Base-by-base conservation (phyloP, 2,329 filamentous ascomycete species). In the Aspergillus pseudoterreus region DNA sequence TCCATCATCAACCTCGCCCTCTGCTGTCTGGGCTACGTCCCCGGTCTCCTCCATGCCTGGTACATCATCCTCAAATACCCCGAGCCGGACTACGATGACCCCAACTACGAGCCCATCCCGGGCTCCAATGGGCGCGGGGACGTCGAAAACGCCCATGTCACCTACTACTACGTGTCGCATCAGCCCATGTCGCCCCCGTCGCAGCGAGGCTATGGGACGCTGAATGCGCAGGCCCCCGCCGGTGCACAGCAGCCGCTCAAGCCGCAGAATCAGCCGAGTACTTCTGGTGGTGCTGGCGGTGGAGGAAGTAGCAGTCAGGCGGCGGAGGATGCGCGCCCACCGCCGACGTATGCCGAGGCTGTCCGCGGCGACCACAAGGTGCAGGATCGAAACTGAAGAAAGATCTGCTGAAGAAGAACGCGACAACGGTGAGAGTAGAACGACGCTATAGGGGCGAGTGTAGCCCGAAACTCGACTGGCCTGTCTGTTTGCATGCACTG, bases 61-160 rank as follows among this genome's bases (percentile, higher is more conserved):
- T 99, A 97, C 80, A 95, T 97, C 73, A 96, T 99, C 73, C 83
- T 89, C 64, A 87, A 89, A 68, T 89, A 87, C 71, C 94, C 94
- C 52, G 92, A 96, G 55, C 72, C 75, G 61, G 79, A 85, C 52
- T 82, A 81, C 70, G 83, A 87, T 57, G 69, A 76, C 49, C 63
- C 60, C 30, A 71, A 78, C 51, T 91, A 94, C 73, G 82, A 89
- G 60, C 74, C 78, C 46, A 70, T 88, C 38, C 73, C 81, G 35
- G 82, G 84, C 48, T 80, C 74, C 50, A 79, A 80, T 56, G 74
- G 76, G 60, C 62, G 64, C 38, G 57, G 60, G 5, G 70, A 72
- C 46, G 58, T 67, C 12, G 70, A 73, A 53, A 73, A 72, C 46
- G 71, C 71, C 55, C 71, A 67, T 54, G 84, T 92, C 50, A 87